Percentiles rank a stretch among this genome's conserved stretches.
phyloP scores from a whole-genome alignment of 1,139 yeast species.

The Debaryomyces sp. region DNA sequence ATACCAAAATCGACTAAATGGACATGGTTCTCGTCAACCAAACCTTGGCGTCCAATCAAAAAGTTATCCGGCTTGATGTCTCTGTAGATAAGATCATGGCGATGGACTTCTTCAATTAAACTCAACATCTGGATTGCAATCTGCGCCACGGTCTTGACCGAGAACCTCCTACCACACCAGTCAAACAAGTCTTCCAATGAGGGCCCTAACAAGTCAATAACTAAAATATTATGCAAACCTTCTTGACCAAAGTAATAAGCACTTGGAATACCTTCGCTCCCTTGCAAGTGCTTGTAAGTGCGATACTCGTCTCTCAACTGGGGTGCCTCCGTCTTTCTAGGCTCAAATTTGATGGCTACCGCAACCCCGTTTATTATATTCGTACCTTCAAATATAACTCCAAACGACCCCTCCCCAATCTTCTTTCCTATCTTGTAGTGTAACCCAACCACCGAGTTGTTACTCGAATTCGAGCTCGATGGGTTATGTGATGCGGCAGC shows the following conservation, averaged over 20 bases:
- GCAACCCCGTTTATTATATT: constrained; percentile 73
- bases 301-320: constrained; percentile 94
- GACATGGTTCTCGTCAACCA: constrained; percentile 52
- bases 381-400: constrained; percentile 79
- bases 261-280: constrained; percentile 82
- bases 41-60: constrained; percentile 72
- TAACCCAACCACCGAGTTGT: constrained; percentile 66
- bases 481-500: constrained; percentile 37
- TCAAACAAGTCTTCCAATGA: constrained; percentile 94
- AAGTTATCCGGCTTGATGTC: constrained; percentile 97
- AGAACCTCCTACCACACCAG: constrained; percentile 94
- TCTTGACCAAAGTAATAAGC: constrained; percentile 98
- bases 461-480: constrained; percentile 21
- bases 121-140: constrained; percentile 91
- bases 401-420: constrained; percentile 85
- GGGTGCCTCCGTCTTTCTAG: constrained; percentile 96
- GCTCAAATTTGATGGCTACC: constrained; percentile 81
- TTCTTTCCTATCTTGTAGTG: constrained; percentile 82
- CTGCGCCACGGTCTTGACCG: constrained; percentile 85
- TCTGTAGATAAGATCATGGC: constrained; percentile 86
- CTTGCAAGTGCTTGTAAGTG: constrained; percentile 85
- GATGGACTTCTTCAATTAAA: constrained; percentile 85
- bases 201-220: constrained; percentile 93
- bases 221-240: constrained; percentile 91
- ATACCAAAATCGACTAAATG: constrained; percentile 89